A percentile compares a stretch with the other conserved stretches of the same genome.
phyloP scores from a whole-genome alignment of 1,139 yeast species.

The Debaryomyces udenii region DNA sequence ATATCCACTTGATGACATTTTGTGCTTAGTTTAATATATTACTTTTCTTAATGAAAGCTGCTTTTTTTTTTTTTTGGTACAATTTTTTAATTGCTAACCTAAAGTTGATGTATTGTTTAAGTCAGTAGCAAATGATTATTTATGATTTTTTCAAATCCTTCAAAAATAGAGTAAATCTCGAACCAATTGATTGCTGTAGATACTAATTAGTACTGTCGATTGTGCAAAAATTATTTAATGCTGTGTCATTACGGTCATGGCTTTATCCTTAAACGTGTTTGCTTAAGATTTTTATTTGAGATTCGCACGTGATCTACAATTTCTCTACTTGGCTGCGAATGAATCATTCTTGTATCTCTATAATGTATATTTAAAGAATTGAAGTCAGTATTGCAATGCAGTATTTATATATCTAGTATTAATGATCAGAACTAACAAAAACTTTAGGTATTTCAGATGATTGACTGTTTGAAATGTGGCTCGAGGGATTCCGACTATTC shows the following conservation, averaged over 20 bases:
- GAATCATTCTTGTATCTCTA: not conserved
- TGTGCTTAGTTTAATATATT: constrained; percentile 5
- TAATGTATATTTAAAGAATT: constrained; percentile 3
- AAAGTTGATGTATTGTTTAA: too few species aligned
- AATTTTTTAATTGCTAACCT: too few species aligned
- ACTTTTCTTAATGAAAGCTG: constrained; percentile 23
- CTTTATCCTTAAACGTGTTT: constrained; percentile 10
- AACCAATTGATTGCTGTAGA: too few species aligned
- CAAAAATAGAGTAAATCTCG: too few species aligned
- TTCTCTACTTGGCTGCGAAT: too few species aligned
- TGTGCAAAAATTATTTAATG: too few species aligned
- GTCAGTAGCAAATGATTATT: too few species aligned
- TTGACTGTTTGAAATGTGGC: constrained; percentile 1
- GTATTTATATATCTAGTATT: not conserved
- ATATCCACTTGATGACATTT: constrained; percentile 13
- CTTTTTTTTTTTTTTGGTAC: not conserved
- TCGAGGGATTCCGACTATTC: not conserved
- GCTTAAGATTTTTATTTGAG: not conserved
- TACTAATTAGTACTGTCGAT: too few species aligned
- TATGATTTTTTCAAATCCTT: too few species aligned
- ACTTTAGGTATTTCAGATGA: constrained; percentile 9
- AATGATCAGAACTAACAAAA: constrained; percentile 20
- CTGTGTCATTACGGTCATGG: constrained; percentile 4
- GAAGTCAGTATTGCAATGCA: too few species aligned
- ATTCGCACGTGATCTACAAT: constrained; percentile 5